These are phyloP conservation scores for Chlamydomonas sp. DNA, from an alignment of 139 green algal genomes.

Conservation along the genomic window DNA sequence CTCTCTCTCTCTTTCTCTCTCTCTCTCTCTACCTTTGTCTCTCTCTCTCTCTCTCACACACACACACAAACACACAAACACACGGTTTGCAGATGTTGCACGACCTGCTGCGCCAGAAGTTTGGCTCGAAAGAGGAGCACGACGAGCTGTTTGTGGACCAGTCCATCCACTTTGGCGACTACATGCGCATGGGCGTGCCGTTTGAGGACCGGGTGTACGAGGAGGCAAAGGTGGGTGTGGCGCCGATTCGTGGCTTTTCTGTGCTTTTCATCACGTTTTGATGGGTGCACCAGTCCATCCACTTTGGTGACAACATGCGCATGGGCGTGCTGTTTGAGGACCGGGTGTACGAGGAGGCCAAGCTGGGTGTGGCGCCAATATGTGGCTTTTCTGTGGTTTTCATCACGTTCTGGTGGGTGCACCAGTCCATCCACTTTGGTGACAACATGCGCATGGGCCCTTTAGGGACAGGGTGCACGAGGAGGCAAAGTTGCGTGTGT, in stretches of 20 bases:
- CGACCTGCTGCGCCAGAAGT: conserved; percentile 28
- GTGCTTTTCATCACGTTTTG: too few species aligned
- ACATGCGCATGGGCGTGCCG: conserved; percentile 38
- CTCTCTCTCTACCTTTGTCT: too few species aligned
- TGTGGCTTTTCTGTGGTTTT: too few species aligned
- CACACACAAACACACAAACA: neutral
- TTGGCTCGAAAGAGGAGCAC: conserved; percentile 26
- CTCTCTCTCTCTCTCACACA: conserved; percentile 7
- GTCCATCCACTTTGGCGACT: conserved; percentile 61
- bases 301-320: conserved; percentile 59
- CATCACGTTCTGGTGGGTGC: too few species aligned
- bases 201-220: conserved; percentile 55
- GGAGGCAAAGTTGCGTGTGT: conserved; percentile 49
- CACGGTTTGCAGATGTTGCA: conserved; percentile 28
- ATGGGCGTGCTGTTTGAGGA: conserved; percentile 42
- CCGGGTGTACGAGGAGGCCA: conserved; percentile 59
- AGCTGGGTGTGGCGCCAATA: too few species aligned
- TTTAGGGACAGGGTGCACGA: conserved; percentile 54
- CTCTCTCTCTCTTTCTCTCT: too few species aligned
- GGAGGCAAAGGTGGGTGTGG: conserved; percentile 49
- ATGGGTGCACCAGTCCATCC: conserved; percentile 31
- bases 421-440: conserved; percentile 48
- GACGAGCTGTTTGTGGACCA: conserved; percentile 34
- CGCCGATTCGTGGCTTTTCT: too few species aligned
- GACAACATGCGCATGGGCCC: conserved; percentile 52